These are phyloP conservation scores for Globisporangium cystogenes DNA, from an alignment of 352 stramenopile genomes.

Conservation along the genomic window DNA sequence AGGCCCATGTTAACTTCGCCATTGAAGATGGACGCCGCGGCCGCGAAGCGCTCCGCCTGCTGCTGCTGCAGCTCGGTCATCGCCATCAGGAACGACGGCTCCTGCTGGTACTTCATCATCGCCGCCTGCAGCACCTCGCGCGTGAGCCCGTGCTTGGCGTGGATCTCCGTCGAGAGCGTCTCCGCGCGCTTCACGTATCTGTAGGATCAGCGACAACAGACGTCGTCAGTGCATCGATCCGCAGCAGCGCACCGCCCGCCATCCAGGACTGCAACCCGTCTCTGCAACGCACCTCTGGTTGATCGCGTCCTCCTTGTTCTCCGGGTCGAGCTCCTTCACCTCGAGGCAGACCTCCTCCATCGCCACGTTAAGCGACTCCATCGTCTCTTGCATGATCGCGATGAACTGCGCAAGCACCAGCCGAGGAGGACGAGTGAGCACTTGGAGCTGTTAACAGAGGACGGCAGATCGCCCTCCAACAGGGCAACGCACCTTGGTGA, in stretches of 20 bases:
- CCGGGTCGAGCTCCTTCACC: slow-evolving; percentile 82
- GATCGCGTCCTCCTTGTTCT: slow-evolving; percentile 88
- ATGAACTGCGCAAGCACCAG: slow-evolving; percentile 46
- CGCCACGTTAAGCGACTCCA: slow-evolving; percentile 86
- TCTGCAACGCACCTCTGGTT: slow-evolving; percentile 59
- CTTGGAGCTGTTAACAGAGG: background rate
- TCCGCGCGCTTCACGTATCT: slow-evolving; percentile 87
- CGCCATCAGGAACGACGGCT: slow-evolving; percentile 79
- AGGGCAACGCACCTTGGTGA: slow-evolving; percentile 46
- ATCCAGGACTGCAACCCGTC: too few relatives aligned
- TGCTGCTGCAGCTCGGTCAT: slow-evolving; percentile 87
- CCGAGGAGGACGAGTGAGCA: background rate
- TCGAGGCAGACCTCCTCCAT: slow-evolving; percentile 88
- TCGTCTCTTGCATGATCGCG: slow-evolving; percentile 88
- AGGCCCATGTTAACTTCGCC: slow-evolving; percentile 88
- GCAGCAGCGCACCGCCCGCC: too few relatives aligned
- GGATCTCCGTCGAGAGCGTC: slow-evolving; percentile 78
- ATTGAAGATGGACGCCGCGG: slow-evolving; percentile 81
- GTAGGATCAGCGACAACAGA: background rate
- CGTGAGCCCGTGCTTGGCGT: slow-evolving; percentile 84
- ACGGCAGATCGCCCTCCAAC: background rate
- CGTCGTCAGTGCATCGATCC: background rate
- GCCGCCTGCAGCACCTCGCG: slow-evolving; percentile 81
- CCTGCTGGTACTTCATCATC: slow-evolving; percentile 92
- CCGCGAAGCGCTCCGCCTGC: slow-evolving; percentile 80